Evolutionary conservation across 2,329 filamentous ascomycete species (phyloP), one percentile per base, ranked within the genome.

Genomic region (Microdochium bolleyi): DNA sequence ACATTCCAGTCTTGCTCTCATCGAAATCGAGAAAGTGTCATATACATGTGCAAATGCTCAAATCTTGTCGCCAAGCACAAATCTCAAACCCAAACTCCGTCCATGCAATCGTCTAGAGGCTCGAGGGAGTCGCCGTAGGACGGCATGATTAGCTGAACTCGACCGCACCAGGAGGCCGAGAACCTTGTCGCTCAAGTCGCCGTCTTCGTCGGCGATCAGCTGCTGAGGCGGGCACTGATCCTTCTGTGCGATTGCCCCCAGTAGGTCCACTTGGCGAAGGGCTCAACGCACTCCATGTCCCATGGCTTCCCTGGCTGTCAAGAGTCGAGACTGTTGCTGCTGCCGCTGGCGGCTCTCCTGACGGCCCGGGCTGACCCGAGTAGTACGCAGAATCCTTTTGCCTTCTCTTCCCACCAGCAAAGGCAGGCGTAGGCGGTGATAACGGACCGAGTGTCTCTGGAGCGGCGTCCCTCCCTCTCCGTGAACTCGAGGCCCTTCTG

Each of bases 351-450:
- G 62, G 61, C 25, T 58, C 57, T 1, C 70, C 73, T n/a, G 73
- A 70, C 16, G 72, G 72, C 2, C 72, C 70, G 2, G 73, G 68
- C 54, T 70, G 68, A 7, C 78, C 79, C 2, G 79, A 82, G 61
- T 82, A 84, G 60, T 85, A 84, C 9, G 79, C 79, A 48, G 79
- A 82, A 61, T 85, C 82, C 60, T 84, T 85, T 2, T 67, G 65
- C 11, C 66, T 70, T 60, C 74, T 73, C 54, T 71, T 70, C 1
- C 73, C 74, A 44, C 72, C 75, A 4, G 80, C 78, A 60, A 80
- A 83, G 5, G 78, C 72, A 10, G 82, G 79, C 53, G 78, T 75
- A 0, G 82, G 81, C 2, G 80, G 80, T 11, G 74, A 75, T 2
- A 83, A 62, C 4, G 76, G 71, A 8, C 67, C 66, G n/a, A 75